Conservation (phyloP, 257 asterid species). For the Rubia yunnanensis region DNA sequence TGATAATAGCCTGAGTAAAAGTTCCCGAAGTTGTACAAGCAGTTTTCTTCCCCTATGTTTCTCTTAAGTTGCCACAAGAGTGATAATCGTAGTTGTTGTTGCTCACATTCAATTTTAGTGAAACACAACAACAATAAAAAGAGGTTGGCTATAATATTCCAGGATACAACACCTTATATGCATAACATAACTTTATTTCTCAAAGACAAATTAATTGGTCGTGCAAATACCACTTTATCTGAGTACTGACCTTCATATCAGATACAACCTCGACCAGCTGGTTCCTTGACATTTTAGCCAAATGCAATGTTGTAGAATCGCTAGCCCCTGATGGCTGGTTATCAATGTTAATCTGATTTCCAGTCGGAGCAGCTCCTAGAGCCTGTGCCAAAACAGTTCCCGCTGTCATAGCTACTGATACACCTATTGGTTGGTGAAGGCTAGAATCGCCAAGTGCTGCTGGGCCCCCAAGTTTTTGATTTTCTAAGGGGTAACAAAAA, state of each 20-base stretch:
- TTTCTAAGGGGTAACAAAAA: slow-evolving; percentile 35
- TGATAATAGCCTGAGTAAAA: neutral
- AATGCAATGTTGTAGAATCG: slow-evolving; percentile 71
- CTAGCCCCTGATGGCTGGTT: slow-evolving; percentile 40
- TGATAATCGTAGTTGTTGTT: neutral
- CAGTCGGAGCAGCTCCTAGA: slow-evolving; percentile 68
- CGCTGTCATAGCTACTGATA: slow-evolving; percentile 70
- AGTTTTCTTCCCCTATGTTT: neutral
- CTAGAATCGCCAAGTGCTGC: slow-evolving; percentile 41
- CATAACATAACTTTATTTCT: neutral
- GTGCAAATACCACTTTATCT: slow-evolving; percentile 10
- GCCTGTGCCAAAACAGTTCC: slow-evolving; percentile 84
- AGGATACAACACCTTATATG: neutral
- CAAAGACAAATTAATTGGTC: neutral
- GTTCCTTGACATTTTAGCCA: slow-evolving; percentile 76
- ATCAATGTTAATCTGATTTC: slow-evolving; percentile 40
- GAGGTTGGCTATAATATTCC: neutral
- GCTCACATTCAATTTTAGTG: neutral
- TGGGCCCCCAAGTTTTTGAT: slow-evolving; percentile 55
- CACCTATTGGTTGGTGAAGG: slow-evolving; percentile 73
- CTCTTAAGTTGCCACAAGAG: neutral
- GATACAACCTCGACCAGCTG: slow-evolving; percentile 67
- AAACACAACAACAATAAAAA: neutral
- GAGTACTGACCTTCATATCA: slow-evolving; percentile 59
- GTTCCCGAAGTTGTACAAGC: neutral